These are phyloP conservation scores for Auriculariales sp. DNA, from an alignment of 768 basidiomycete species.

Conservation along the genomic window DNA sequence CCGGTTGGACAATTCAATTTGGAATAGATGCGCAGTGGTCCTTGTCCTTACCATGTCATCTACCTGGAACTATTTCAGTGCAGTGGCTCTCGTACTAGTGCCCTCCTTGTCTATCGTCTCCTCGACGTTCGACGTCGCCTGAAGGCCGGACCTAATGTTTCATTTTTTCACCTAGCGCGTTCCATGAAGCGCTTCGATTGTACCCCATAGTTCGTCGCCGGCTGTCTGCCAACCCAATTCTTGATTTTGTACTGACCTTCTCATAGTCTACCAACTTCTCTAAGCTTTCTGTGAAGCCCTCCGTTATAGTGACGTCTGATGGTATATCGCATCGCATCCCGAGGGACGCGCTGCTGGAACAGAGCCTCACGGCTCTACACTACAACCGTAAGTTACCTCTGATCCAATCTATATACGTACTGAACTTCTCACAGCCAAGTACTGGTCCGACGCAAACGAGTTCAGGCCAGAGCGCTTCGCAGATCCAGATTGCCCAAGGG, in stretches of 20 bases:
- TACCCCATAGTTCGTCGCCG: background rate
- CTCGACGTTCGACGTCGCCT: too few species aligned
- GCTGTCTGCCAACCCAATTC: too few species aligned
- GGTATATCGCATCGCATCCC: background rate
- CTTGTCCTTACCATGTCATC: too few species aligned
- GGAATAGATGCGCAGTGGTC: too few species aligned
- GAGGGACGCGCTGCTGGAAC: background rate
- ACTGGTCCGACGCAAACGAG: conserved; percentile 3
- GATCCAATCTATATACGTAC: background rate
- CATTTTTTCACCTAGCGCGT: too few species aligned
- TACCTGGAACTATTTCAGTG: too few species aligned
- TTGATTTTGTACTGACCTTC: too few species aligned
- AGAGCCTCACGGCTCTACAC: background rate
- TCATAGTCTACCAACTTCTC: background rate
- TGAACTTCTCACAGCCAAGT: conserved; percentile 1
- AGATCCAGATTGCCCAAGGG: conserved; percentile 2
- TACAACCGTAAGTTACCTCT: background rate
- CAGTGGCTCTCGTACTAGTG: too few species aligned
- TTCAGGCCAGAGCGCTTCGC: conserved; percentile 3
- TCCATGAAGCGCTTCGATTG: background rate
- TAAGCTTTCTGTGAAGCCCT: background rate
- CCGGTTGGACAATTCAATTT: too few species aligned
- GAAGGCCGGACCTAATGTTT: too few species aligned
- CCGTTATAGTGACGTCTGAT: background rate
- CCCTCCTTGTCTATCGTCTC: too few species aligned